Percentiles rank a stretch among this genome's conserved stretches.
These are phyloP conservation scores for Leccinum olivaceopallidum DNA, from an alignment of 768 basidiomycete species.

Conservation along the genomic window DNA sequence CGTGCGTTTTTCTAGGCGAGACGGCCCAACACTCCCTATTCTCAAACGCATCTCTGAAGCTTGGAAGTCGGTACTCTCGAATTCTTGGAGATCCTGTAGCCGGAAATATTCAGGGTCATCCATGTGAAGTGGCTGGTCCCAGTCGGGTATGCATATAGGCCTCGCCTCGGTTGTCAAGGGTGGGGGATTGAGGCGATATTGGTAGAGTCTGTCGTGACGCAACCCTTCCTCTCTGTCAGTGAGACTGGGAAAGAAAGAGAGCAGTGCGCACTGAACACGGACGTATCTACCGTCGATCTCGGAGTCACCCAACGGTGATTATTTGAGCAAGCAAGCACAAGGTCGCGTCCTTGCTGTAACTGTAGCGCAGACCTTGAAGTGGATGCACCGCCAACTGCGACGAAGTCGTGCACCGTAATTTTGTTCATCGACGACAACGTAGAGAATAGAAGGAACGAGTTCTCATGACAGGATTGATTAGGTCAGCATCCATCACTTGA, in stretches of 20 bases:
- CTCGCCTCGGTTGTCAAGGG: background rate
- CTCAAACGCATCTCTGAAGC: slow-evolving; percentile 3
- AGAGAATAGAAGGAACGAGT: no score
- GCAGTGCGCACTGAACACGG: slow-evolving; percentile 24
- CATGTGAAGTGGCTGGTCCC: slow-evolving; percentile 36
- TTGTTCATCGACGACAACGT: background rate
- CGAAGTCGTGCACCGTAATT: slow-evolving; percentile 28
- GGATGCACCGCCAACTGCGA: background rate
- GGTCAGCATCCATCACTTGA: background rate
- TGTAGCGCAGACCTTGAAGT: background rate
- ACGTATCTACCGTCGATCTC: slow-evolving; percentile 10
- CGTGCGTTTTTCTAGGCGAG: slow-evolving; percentile 12
- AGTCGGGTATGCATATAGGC: slow-evolving; percentile 31
- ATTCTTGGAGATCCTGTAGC: slow-evolving; percentile 45
- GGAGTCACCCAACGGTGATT: slow-evolving; percentile 22
- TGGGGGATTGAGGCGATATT: slow-evolving; percentile 25
- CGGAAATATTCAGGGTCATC: slow-evolving; percentile 38
- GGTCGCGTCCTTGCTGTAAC: slow-evolving; percentile 23
- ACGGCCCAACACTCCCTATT: background rate
- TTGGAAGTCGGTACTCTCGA: slow-evolving; percentile 37
- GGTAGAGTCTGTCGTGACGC: slow-evolving; percentile 21
- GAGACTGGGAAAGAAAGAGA: background rate
- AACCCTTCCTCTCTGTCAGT: slow-evolving; percentile 22
- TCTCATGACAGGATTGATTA: background rate
- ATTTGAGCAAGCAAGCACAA: slow-evolving; percentile 19